Percentiles rank a stretch among this genome's conserved stretches.
Evolutionary conservation across 352 stramenopile genomes (phyloP).

Genomic region (Pseudoperonospora humuli): DNA sequence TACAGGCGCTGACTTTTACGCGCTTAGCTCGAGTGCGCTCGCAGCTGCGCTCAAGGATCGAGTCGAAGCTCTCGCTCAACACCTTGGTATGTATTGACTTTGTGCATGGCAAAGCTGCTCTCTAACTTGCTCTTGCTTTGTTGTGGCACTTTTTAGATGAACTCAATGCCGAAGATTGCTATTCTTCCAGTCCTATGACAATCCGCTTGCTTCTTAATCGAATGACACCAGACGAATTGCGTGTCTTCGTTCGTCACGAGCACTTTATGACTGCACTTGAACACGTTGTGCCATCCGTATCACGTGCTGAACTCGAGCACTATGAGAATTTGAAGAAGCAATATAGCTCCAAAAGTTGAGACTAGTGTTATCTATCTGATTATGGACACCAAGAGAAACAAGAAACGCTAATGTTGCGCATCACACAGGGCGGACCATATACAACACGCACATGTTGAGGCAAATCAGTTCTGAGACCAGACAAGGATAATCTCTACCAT

Average conservation of each 20-base stretch:
- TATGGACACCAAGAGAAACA: no score
- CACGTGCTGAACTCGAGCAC: slow-evolving; percentile 71
- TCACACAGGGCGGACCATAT: no score
- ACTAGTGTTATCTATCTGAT: no score
- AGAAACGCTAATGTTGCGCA: no score
- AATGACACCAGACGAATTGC: slow-evolving; percentile 50
- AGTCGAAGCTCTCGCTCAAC: slow-evolving; percentile 48
- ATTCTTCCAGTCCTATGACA: slow-evolving; percentile 67
- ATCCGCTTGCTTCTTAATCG: slow-evolving; percentile 59
- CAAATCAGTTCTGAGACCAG: no score
- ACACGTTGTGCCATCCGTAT: slow-evolving; percentile 78
- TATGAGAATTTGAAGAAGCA: slow-evolving; percentile 84
- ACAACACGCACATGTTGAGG: no score
- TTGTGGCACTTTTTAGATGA: slow-evolving; percentile 26
- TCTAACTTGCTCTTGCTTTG: slow-evolving; percentile 10
- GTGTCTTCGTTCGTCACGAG: slow-evolving; percentile 40
- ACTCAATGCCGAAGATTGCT: slow-evolving; percentile 72
- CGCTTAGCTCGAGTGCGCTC: slow-evolving; percentile 68
- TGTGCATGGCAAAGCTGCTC: no score
- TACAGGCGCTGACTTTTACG: slow-evolving; percentile 81
- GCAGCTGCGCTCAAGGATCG: slow-evolving; percentile 73
- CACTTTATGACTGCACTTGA: slow-evolving; percentile 56
- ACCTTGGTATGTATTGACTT: slow-evolving; percentile 55
- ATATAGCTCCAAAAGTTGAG: slow-evolving; percentile 83
- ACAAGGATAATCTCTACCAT: no score